Evolutionary conservation across 805 yeast genomes (phyloP), one percentile per base, ranked within the genome.

Genomic region (Metschnikowia orientalis): DNA sequence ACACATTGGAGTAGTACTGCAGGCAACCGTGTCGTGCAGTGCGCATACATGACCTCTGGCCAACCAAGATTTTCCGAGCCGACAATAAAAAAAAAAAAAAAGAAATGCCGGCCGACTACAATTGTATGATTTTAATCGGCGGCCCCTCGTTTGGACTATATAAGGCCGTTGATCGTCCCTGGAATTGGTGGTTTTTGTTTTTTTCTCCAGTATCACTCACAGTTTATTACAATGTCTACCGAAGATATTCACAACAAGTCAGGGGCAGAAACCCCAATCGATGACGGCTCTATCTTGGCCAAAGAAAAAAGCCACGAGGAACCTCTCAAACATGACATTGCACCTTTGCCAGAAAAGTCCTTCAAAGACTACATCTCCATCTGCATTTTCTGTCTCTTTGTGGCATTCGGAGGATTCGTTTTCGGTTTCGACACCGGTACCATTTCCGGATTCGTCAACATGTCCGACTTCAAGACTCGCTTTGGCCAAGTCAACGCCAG

Each of bases 381-480:
- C 50, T 33, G 62, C 61, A 26, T 57, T 16, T 59, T 63, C 44
- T 77, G 86, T 57, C 47, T 68, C 18, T 48, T 73, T 29, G 73
- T 80, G 47, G 83, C 86, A 24, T 80, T 80, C 43, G 86, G 85
- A 65, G 88, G 87, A 32, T 80, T 77, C 54, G 79, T 80, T 30
- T 80, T 78, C 50, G 87, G 87, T 42, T 79, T 80, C 73, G 87
- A 79, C 63, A 80, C 84, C 32, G 87, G 86, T 65, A 78, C 86
- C 45, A 73, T 79, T 57, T 77, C 83, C 27, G 85, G 85, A 48
- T 76, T 79, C 51, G 75, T 78, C 34, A 74, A 74, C 54, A 74
- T 79, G 77, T 44, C 66, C 8, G 76, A 77, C 41, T 79, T 72
- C 57, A 53, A 57, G 31, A 34, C 44, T n/a, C 61, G 78, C 50